Evolutionary conservation across 306 rosid genomes (phyloP).

Genomic region (Canavalia ensiformis): DNA sequence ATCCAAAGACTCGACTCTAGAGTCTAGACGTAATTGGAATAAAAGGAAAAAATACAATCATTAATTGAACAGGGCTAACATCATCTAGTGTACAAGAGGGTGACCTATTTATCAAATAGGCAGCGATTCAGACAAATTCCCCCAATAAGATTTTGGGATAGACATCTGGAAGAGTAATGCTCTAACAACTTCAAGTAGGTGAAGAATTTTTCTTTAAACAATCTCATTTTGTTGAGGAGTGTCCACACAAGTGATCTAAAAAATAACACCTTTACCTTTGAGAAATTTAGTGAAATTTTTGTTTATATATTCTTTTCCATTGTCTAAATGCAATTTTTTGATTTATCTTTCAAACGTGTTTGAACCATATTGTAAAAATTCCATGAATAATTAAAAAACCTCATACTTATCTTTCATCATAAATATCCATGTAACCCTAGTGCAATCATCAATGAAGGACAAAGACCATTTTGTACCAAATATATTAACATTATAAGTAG

Average conservation of each 20-base stretch:
- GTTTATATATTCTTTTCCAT: background rate
- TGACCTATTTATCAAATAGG: background rate
- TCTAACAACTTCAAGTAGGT: background rate
- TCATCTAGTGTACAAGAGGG: background rate
- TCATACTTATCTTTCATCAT: background rate
- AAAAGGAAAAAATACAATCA: background rate
- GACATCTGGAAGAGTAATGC: background rate
- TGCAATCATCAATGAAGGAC: background rate
- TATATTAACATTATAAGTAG: background rate
- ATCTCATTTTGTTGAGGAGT: background rate
- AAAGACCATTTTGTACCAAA: background rate
- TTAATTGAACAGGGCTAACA: background rate
- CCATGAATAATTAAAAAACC: background rate
- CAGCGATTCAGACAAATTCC: background rate
- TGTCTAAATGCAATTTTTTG: background rate
- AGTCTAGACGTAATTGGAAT: background rate
- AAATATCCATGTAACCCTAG: background rate
- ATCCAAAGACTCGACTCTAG: too few species aligned
- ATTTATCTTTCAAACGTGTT: background rate
- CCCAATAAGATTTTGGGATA: background rate
- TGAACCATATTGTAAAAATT: background rate
- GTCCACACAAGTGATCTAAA: background rate
- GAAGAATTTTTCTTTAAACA: background rate
- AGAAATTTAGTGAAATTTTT: too few species aligned
- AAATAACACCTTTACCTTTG: too few species aligned